Evolutionary conservation across 345 rosid genomes (phyloP), one percentile per base, ranked within the genome.

Genomic region (Citrus hindsii): DNA sequence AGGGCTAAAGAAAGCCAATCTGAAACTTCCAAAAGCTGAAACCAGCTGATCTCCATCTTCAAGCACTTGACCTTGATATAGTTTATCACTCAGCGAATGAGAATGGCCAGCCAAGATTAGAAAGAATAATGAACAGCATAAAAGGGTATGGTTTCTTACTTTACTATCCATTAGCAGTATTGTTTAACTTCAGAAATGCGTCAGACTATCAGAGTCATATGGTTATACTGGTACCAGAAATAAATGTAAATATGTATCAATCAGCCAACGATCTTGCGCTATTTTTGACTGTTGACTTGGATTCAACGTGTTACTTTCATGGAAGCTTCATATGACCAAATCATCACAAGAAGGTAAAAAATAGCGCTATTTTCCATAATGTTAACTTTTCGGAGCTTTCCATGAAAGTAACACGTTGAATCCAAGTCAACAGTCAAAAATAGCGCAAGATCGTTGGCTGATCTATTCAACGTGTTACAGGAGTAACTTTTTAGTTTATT

Each of bases 1-100:
- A 37, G 53, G 35, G 55, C 78, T 48, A 38, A 80, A 80, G 74
- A 76, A 76, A 16, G 77, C 77, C 4, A 81, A 58, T 64, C 12
- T 63, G 69, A 76, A 81, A 4, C 7, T 32, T 42, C 83, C 80
- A 3, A 3, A 28, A 71, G 69, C 69, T 55, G 74, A 81, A 53
- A 64, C 67, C 58, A 76, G 79, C 21, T 67, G 62, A 2, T 51
- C 59, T 10, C 56, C 56, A 40, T 68, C 72, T 68, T 1, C 6
- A 12, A 68, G 80, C 48, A 66, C 63, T 14, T 66, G 83, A 2
- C 69, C 37, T 35, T 40, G 56, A 0, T 9, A 0, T 68, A 81
- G 46, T 27, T 35, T 72, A 1, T 76, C 69, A 33, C 72, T 53
- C 60, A 4, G 22, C 6, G 77, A 66, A 28, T 37, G n/a, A 25